A percentile compares a stretch with the other conserved stretches of the same genome.
Conservation (phyloP, 805 yeast species). For the Myxozyma melibiosi region DNA sequence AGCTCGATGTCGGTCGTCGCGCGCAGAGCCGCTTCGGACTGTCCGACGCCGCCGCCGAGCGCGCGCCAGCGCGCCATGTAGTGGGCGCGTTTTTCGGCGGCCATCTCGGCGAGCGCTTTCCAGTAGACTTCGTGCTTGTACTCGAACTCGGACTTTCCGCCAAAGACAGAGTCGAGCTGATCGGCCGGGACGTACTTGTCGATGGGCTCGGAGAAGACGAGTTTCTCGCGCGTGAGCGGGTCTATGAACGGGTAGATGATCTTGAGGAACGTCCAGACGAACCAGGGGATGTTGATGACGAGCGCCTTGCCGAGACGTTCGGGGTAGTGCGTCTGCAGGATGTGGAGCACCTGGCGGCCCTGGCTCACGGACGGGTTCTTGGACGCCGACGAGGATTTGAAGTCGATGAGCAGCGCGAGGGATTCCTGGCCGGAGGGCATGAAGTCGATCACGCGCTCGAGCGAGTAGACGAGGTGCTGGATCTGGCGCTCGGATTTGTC, state of each 20-base stretch:
- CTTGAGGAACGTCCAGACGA: constrained; percentile 90
- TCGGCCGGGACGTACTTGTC: constrained; percentile 75
- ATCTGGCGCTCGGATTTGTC: constrained; percentile 87
- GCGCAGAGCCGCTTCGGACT: constrained; percentile 81
- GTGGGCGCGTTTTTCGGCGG: constrained; percentile 58
- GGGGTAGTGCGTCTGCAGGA: constrained; percentile 95
- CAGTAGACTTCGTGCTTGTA: constrained; percentile 81
- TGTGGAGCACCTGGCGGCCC: constrained; percentile 89
- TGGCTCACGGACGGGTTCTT: constrained; percentile 86
- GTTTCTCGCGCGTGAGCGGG: constrained; percentile 90
- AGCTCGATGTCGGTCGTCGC: constrained; percentile 39
- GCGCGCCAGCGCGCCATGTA: constrained; percentile 69
- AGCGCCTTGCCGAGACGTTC: constrained; percentile 94
- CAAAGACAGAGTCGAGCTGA: constrained; percentile 81
- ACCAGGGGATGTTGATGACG: constrained; percentile 88
- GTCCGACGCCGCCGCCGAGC: constrained; percentile 74
- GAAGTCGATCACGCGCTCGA: constrained; percentile 87
- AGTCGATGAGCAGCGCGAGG: constrained; percentile 86
- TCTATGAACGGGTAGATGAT: constrained; percentile 94
- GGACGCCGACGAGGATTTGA: constrained; percentile 73
- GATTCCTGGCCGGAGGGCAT: constrained; percentile 98
- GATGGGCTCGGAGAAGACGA: constrained; percentile 89
- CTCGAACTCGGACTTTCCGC: constrained; percentile 82
- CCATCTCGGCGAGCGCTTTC: constrained; percentile 66
- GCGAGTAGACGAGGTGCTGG: constrained; percentile 90